Base-by-base conservation (phyloP, 345 rosid species). In the Rhizophora apiculata region DNA sequence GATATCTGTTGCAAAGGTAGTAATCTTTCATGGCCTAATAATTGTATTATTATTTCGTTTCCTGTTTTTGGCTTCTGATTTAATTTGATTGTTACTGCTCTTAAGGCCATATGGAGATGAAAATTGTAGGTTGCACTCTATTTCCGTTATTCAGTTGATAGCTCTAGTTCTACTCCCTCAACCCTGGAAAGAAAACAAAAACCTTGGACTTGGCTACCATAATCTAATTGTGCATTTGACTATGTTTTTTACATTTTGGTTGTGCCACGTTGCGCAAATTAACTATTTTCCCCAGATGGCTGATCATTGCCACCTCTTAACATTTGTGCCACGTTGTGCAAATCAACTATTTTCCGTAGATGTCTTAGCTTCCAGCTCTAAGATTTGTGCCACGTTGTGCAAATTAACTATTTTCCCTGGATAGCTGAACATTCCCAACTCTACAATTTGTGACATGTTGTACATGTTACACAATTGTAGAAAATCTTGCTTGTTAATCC, bases 51-150 rank as follows among this genome's bases (percentile, higher is more conserved):
- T 43, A 13, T 43, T 43, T 13, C 5, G 15, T 39, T 9, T 55
- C 29, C 59, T n/a, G 6, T 56, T 56, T 56, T 56, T 56, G 16
- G 30, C 30, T 56, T 27, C 30, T 24, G 30, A 56, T 56, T 13
- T 43, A 24, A 15, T 56, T 56, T 24, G 31, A 3, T 56, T 56
- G 18, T 11, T 15, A 24, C 30, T 56, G 2, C 60, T 9, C 16
- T 8, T 56, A 21, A 56, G 60, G 60, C 60, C 60, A 56, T 10
- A 4, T 22, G 60, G 60, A 56, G 60, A 56, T 56, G 60, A 30
- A 4, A 56, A 56, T 56, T 6, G 10, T 15, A 22, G 29, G 31
- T 56, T 22, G 60, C 29, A 56, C 10, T 6, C 60, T 27, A 18
- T 24, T 24, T 56, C 18, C 5, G 6, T 56, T 56, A 56, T 24